phyloP scores from a whole-genome alignment of 2,329 filamentous ascomycete genomes.

The Myriosclerotinia scirpicola region DNA sequence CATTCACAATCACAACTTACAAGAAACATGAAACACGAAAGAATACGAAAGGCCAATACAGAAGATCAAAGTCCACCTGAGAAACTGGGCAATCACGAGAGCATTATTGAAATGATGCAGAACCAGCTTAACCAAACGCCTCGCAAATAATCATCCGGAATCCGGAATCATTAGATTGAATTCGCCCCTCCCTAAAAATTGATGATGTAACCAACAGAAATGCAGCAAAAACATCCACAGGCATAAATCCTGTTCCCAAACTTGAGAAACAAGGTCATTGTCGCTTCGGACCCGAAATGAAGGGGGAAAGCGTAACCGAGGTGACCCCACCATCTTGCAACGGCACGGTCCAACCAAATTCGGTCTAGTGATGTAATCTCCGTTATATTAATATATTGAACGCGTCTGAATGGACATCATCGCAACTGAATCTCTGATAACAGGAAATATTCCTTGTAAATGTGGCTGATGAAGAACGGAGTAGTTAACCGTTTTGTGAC shows the following conservation, averaged over 20 bases:
- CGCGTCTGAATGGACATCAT: conserved; percentile 7
- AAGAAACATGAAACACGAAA: background rate
- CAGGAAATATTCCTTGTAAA: conserved; percentile 17
- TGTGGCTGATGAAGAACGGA: conserved; percentile 8
- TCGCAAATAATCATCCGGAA: background rate
- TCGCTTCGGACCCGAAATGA: conserved; percentile 6
- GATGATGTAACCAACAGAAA: conserved; percentile 15
- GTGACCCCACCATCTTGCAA: background rate
- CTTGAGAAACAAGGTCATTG: conserved; percentile 62
- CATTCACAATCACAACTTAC: background rate
- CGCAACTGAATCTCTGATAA: conserved; percentile 1
- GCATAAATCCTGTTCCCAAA: conserved; percentile 12
- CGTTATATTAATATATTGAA: conserved; percentile 15
- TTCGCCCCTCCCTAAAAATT: background rate
- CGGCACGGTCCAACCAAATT: conserved; percentile 65
- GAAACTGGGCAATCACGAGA: background rate
- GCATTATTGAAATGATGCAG: background rate
- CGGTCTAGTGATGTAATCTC: conserved; percentile 21
- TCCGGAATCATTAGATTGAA: background rate
- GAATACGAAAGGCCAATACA: background rate
- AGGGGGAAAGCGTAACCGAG: conserved; percentile 8
- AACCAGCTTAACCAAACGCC: background rate
- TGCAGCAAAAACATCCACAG: background rate
- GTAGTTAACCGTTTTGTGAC: conserved; percentile 11
- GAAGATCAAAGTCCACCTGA: background rate